Evolutionary conservation across 352 stramenopile species (phyloP), one percentile per base, ranked within the genome.

Genomic region (Pythium phragmitis): DNA sequence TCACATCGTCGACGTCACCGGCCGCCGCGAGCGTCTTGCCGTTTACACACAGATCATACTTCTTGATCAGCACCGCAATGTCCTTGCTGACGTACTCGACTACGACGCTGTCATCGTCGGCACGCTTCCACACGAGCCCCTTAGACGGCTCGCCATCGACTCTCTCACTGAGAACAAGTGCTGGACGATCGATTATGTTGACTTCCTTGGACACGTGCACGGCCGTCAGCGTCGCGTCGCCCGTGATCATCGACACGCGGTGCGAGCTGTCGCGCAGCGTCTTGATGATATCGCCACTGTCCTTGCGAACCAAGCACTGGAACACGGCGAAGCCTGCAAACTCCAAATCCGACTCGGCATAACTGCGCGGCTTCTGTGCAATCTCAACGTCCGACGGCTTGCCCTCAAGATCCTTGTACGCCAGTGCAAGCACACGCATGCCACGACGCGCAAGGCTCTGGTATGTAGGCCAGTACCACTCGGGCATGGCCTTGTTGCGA

Each of bases 181-280:
- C 84, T 8, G 82, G 79, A 45, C 75, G 76, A 57, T 77, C 77
- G 43, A 99, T 76, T 53, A 99, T 99, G 39, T 89, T 88, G 3
- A 99, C 96, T 66, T 98, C 87, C 60, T 91, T 88, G 8, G 97
- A 98, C 23, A 99, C 98, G 63, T 99, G 93, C 30, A 96, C 91
- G 37, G 98, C 98, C 41, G 98, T 99, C 30, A 99, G 81, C 11
- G 97, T 91, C 37, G 92, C 91, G 75, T 99, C 98, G 57, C 98
- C 98, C 13, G 98, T 99, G 68, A 99, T 99, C 95, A 99, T 99
- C 21, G 96, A 94, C 13, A 97, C 87, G n/a, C 82, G 62, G 71
- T 99, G 96, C 17, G 87, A 91, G 64, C 90, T 98, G 26, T 87
- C 85, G 54, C 87, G 82, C 37, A 99, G 73, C 59, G 97, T 88